Conservation (phyloP, 345 rosid genomes). For the Salix viminalis region DNA sequence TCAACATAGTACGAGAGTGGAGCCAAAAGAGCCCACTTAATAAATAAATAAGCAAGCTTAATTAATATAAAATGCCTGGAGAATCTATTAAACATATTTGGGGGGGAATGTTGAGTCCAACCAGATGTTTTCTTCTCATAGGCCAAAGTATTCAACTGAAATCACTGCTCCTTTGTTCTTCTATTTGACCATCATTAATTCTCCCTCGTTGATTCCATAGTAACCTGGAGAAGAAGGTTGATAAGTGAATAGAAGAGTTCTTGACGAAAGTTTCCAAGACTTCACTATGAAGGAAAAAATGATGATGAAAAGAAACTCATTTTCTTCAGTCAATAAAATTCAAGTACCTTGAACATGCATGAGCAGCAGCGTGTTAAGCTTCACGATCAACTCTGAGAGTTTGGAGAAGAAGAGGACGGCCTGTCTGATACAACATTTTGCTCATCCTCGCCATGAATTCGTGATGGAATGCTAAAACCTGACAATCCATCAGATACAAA, state of each 20-base stretch:
- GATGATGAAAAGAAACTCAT: not conserved
- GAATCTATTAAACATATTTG: not conserved
- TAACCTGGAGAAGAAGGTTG: not conserved
- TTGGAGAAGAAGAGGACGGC: constrained; percentile 52
- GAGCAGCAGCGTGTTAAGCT: not conserved
- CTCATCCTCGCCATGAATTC: constrained; percentile 47
- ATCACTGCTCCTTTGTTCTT: constrained; percentile 1
- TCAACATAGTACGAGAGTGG: not conserved
- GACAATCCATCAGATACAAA: constrained; percentile 53
- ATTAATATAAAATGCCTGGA: not conserved
- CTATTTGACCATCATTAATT: not conserved
- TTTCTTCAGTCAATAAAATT: not conserved
- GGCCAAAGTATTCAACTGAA: not conserved
- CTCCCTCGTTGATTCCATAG: not conserved
- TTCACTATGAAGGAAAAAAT: too few species aligned
- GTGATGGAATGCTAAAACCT: constrained; percentile 43
- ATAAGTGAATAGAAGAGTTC: not conserved
- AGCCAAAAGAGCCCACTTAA: not conserved
- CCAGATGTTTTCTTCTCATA: not conserved
- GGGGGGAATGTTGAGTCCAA: not conserved
- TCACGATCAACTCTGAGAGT: constrained; percentile 31
- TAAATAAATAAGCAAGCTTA: not conserved
- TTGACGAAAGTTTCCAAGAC: not conserved
- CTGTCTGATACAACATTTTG: constrained; percentile 36
- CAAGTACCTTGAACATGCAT: constrained; percentile 1